These are phyloP conservation scores for Micractinium sp. DNA, from an alignment of 139 green algal species.

Conservation along the genomic window DNA sequence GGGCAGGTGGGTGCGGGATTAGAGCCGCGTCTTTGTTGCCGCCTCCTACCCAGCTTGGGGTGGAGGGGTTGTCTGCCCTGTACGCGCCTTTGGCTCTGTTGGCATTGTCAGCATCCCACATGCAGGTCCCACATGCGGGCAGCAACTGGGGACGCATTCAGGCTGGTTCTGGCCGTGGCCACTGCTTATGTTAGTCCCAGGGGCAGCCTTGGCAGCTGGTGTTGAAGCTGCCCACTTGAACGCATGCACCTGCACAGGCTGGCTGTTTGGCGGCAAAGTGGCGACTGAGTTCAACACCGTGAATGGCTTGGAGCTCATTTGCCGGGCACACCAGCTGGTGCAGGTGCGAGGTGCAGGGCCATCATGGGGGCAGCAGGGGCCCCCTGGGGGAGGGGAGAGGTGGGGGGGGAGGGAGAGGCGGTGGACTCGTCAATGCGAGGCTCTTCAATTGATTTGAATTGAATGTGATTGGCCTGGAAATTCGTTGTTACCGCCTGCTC, in stretches of 20 bases:
- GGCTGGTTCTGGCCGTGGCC: too few relatives aligned
- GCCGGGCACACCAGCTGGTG: constrained; percentile 97
- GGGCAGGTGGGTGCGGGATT: constrained; percentile 54
- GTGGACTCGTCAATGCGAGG: too few relatives aligned
- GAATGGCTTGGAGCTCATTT: constrained; percentile 97
- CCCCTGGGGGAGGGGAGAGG: too few relatives aligned
- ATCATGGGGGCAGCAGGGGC: not conserved
- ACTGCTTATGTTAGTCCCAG: too few relatives aligned
- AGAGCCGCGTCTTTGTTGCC: too few relatives aligned
- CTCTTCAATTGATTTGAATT: too few relatives aligned
- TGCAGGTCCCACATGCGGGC: not conserved
- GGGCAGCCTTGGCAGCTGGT: too few relatives aligned
- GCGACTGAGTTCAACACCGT: constrained; percentile 95
- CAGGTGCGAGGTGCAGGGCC: constrained; percentile 46
- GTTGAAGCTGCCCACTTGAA: not conserved
- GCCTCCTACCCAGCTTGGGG: too few relatives aligned
- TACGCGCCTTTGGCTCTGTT: too few relatives aligned
- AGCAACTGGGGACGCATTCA: not conserved
- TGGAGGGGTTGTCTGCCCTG: too few relatives aligned
- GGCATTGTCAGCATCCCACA: not conserved
- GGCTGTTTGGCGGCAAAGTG: constrained; percentile 96
- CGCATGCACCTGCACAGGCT: constrained; percentile 70
- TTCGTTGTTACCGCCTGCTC: not conserved
- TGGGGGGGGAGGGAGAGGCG: too few relatives aligned
- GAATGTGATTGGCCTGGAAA: not conserved